These are phyloP conservation scores for Xylaria cubensis DNA, from an alignment of 495 filamentous ascomycete genomes.

Conservation along the genomic window DNA sequence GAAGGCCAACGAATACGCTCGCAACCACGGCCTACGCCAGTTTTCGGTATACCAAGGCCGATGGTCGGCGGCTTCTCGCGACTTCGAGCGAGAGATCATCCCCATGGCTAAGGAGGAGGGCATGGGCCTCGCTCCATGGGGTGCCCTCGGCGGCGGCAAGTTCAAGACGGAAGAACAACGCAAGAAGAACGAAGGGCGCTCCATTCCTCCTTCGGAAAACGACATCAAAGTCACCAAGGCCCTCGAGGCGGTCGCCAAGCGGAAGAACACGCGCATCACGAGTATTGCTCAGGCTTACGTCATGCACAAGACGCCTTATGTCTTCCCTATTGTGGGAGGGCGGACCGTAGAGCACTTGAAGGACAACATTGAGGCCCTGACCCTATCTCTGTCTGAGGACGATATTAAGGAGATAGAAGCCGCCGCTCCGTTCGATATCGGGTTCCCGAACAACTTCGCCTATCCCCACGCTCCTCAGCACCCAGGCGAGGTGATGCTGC, in stretches of 20 bases:
- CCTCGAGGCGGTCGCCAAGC: constrained; percentile 65
- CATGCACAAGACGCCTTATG: constrained; percentile 73
- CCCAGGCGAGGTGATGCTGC: constrained; percentile 51
- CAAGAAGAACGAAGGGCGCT: constrained; percentile 37
- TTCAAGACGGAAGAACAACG: constrained; percentile 63
- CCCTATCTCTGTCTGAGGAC: constrained; percentile 59
- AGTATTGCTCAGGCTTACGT: constrained; percentile 77
- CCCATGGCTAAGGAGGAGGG: constrained; percentile 69
- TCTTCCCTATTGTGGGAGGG: constrained; percentile 77
- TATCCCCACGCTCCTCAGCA: constrained; percentile 47
- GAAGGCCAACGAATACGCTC: constrained; percentile 73
- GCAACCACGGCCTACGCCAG: constrained; percentile 65
- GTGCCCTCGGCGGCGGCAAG: constrained; percentile 66
- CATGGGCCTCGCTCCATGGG: constrained; percentile 74
- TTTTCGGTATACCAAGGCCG: constrained; percentile 73
- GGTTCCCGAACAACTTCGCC: constrained; percentile 65
- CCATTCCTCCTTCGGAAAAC: constrained; percentile 30
- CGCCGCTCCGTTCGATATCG: constrained; percentile 65
- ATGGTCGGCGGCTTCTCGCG: constrained; percentile 66
- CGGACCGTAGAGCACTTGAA: constrained; percentile 66
- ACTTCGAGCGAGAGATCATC: constrained; percentile 74
- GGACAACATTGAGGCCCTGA: constrained; percentile 71
- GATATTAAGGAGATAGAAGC: constrained; percentile 71
- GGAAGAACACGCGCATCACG: constrained; percentile 58
- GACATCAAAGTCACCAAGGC: constrained; percentile 60